Evolutionary conservation across 164 flowering plant genomes (phyloP).

Genomic region (Saururus chinensis): DNA sequence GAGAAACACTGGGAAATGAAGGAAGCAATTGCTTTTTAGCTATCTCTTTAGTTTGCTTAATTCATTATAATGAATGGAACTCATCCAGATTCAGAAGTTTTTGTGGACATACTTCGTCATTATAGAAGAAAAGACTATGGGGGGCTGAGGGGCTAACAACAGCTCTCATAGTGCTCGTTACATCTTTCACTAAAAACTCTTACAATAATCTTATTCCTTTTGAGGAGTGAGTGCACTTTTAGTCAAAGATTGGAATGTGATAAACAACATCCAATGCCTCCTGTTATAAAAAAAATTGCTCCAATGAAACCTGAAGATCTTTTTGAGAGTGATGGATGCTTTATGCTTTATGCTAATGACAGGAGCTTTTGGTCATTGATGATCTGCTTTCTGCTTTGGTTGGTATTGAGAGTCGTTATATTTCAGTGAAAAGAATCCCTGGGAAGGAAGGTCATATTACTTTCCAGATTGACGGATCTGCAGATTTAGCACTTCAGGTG

Average conservation of each 20-base stretch:
- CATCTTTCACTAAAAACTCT: no score
- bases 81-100: neutral
- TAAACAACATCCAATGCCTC: neutral
- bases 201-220: neutral
- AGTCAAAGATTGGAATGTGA: neutral
- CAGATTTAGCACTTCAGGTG: slow-evolving; percentile 93
- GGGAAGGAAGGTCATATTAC: slow-evolving; percentile 43
- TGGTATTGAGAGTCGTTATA: slow-evolving; percentile 89
- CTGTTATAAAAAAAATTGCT: neutral
- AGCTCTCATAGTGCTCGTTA: neutral
- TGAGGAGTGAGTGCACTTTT: neutral
- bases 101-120: neutral
- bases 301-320: neutral
- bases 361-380: slow-evolving; percentile 93
- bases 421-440: slow-evolving; percentile 47
- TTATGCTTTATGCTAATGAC: neutral
- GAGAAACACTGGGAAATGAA: neutral
- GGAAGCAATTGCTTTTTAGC: neutral
- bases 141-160: no score
- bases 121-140: neutral
- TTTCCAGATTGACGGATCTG: slow-evolving; percentile 77
- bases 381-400: slow-evolving; percentile 81
- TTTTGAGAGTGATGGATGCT: neutral
- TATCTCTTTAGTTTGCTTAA: no score
- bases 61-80: no score